Evolutionary conservation across 2,329 filamentous ascomycete species (phyloP).

Genomic region (Westerdykella sp.): DNA sequence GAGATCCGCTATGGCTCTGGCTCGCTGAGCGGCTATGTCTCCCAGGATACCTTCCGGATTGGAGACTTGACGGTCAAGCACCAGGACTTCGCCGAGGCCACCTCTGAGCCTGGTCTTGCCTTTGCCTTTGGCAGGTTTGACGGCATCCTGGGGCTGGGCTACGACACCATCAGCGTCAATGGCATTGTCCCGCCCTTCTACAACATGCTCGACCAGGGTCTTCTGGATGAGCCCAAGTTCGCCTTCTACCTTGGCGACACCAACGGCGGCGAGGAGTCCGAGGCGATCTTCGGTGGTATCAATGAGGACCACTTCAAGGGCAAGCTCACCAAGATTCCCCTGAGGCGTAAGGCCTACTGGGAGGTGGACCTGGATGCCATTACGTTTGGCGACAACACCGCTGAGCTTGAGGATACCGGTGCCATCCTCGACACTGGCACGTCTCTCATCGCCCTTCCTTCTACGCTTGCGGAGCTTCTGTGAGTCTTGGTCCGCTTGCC

Average conservation of each 20-base stretch:
- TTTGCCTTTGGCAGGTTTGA: slow-evolving; percentile 98
- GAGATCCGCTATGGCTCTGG: slow-evolving; percentile 95
- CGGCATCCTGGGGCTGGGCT: slow-evolving; percentile 90
- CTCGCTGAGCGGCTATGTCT: slow-evolving; percentile 87
- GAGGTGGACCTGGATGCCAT: slow-evolving; percentile 95
- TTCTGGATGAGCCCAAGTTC: slow-evolving; percentile 89
- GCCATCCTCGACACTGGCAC: slow-evolving; percentile 98
- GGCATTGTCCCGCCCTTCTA: slow-evolving; percentile 92
- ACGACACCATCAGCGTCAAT: slow-evolving; percentile 96
- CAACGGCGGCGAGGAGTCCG: slow-evolving; percentile 67
- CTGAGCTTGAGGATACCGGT: slow-evolving; percentile 89
- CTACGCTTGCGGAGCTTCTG: slow-evolving; percentile 85
- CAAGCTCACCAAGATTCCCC: slow-evolving; percentile 85
- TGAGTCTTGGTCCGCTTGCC: slow-evolving; percentile 33
- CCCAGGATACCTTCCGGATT: slow-evolving; percentile 77
- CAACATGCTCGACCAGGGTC: slow-evolving; percentile 83
- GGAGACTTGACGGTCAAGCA: slow-evolving; percentile 82
- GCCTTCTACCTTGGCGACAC: slow-evolving; percentile 88
- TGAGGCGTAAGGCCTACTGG: slow-evolving; percentile 99
- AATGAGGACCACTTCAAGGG: slow-evolving; percentile 76
- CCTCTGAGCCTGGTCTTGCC: slow-evolving; percentile 87
- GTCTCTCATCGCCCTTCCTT: slow-evolving; percentile 91
- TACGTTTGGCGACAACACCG: slow-evolving; percentile 76
- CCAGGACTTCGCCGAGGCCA: slow-evolving; percentile 95
- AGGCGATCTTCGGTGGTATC: slow-evolving; percentile 83